Base-by-base conservation (phyloP, 176 grass and related monocot genomes). In the Bothriochloa decipiens region DNA sequence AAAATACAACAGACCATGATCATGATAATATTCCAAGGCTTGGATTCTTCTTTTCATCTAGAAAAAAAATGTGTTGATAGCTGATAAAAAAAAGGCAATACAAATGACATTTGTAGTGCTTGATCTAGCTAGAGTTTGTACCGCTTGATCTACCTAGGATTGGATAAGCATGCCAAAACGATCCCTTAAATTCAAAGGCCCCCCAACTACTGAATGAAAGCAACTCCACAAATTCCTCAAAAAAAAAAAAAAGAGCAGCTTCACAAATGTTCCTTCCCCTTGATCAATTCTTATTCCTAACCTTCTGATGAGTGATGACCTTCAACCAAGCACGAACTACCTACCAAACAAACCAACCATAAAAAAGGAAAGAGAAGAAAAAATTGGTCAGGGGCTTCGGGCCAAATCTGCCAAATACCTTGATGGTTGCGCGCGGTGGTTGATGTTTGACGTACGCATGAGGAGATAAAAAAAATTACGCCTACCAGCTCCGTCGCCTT, bases 361-460 rank as follows among this genome's bases (percentile, higher is more conserved):
- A 32, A 32, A 32, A 32, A 32, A 32, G 29, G 29, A 32, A 32
- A 32, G 29, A 32, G 29, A 32, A 32, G 29, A 32, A 32, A 32
- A 32, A 32, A 32, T 32, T 32, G 29, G 29, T 32, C 29, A 32
- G 29, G 29, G 29, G 29, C 29, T 32, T 32, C 29, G 29, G 29
- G 29, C 29, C 29, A 32, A 32, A 32, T 32, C 29, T 32, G 29
- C 29, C 29, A 32, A 1, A 2, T 1, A 32, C 29, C 29, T 32
- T 32, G 35, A 36, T 36, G 35, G 40, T 9, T 33, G 17, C 15
- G 23, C n/a, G 87, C 10, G 3, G 80, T 37, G 0, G 88, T 77
- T 86, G 88, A 90, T 68, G 83, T 67, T 72, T 89, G 83, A 70
- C 53, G 57, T 46, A 32, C 8, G 53, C 80, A 58, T 65, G 28